Evolutionary conservation across 257 asterid species (phyloP).

Genomic region (Solanum okadae): DNA sequence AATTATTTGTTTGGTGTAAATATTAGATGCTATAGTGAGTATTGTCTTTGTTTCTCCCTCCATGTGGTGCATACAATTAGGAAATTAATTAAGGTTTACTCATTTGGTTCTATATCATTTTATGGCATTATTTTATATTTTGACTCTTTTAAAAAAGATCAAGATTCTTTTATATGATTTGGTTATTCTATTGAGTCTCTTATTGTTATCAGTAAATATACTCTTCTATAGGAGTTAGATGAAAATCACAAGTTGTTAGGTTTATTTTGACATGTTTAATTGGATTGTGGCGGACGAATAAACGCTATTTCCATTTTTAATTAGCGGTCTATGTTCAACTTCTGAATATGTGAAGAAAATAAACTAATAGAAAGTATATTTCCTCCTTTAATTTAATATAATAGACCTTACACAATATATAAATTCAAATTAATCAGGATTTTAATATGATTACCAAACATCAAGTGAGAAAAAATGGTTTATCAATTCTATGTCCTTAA

Average conservation of each 20-base stretch:
- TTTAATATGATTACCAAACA: not conserved
- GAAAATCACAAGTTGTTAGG: no score
- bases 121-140: not conserved
- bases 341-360: not conserved
- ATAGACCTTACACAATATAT: not conserved
- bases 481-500: not conserved
- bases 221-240: not conserved
- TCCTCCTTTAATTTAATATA: not conserved
- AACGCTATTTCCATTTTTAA: accelerated
- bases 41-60: not conserved
- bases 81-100: not conserved
- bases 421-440: not conserved
- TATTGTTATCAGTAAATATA: not conserved
- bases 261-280: not conserved
- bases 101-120: not conserved
- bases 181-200: not conserved
- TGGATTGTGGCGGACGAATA: not conserved
- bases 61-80: not conserved
- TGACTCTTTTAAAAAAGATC: not conserved
- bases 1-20: not conserved
- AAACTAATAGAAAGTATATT: not conserved
- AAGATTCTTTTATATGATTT: not conserved
- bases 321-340: accelerated
- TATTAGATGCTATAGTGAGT: not conserved
- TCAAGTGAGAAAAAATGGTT: not conserved